phyloP scores from a whole-genome alignment of 345 rosid genomes.

The Citrus medica region DNA sequence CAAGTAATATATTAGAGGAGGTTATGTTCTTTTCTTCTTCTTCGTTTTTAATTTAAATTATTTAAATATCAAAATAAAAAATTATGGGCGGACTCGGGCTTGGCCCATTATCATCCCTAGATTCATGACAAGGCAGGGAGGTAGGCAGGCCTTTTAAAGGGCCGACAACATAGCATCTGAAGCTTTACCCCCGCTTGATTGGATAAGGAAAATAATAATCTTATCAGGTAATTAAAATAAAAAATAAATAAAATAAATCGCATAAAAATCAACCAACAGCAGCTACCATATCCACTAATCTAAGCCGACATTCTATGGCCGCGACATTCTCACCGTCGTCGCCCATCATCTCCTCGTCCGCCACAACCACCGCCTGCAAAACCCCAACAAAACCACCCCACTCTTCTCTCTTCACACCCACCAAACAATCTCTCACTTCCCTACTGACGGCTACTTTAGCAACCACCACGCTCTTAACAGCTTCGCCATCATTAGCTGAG shows the following conservation, averaged over 20 bases:
- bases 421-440: conserved; percentile 30
- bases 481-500: conserved; percentile 53
- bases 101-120: too few relatives aligned
- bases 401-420: conserved; percentile 16
- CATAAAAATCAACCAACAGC: neutral
- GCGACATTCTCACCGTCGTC: conserved; percentile 47
- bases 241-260: neutral
- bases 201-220: conserved; percentile 6
- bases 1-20: too few relatives aligned
- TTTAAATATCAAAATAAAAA: too few relatives aligned
- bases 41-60: too few relatives aligned
- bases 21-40: too few relatives aligned
- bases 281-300: conserved; percentile 13
- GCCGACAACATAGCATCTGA: neutral
- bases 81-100: too few relatives aligned
- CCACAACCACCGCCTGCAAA: neutral
- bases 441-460: conserved; percentile 37
- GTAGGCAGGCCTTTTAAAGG: neutral
- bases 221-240: neutral
- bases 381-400: conserved; percentile 18
- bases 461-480: conserved; percentile 45
- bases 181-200: neutral
- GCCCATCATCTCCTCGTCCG: conserved; percentile 44
- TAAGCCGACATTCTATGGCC: conserved; percentile 40
- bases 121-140: too few relatives aligned